Base-by-base conservation (phyloP, 345 rosid species). In the Erysimum cheiranthoides region DNA sequence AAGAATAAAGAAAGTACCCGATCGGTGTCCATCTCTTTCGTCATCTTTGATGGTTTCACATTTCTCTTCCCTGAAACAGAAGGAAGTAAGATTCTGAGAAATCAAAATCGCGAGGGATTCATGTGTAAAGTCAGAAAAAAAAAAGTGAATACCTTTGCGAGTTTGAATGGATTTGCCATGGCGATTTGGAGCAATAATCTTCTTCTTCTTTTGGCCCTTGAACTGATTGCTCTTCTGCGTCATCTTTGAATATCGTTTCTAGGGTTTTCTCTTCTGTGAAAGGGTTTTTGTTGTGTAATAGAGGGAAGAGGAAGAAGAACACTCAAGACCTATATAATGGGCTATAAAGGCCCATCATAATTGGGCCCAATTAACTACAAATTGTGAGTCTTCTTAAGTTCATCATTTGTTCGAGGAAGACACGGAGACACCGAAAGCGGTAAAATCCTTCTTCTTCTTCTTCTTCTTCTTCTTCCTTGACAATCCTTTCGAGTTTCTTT, bases 191-290 rank as follows among this genome's bases (percentile, higher is more conserved):
- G 93, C 88, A 17, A 90, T 61, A 3, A 84, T 31, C 74, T 94
- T 92, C 86, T 73, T 86, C 85, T 88, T 92, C 86, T 85, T 79
- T 39, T 91, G 84, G 13, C 98, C 98, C 78, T 93, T 93, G 88
- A 92, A 93, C 13, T 82, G 89, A 71, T 75, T 79, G 58, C 82
- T 84, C 79, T 89, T 94, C 86, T 94, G 98, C 77, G 97, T 90
- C 98, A 94, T 93, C 88, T 73, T 62, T 71, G 76, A 32, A 47
- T 7, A 5, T 61, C 74, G 30, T 32, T 47, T 70, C 69, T 73
- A 52, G 81, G 82, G 82, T 66, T 63, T 65, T 31, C 35, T 49
- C 63, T 18, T 51, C 3, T 2, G 30, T 28, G 9, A 1, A 14
- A 57, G 62, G 67, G 73, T 47, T 72, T 66, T 68, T 68, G 63